These are phyloP conservation scores for Poa annua DNA, from an alignment of 176 grass and related monocot genomes.

Conservation along the genomic window DNA sequence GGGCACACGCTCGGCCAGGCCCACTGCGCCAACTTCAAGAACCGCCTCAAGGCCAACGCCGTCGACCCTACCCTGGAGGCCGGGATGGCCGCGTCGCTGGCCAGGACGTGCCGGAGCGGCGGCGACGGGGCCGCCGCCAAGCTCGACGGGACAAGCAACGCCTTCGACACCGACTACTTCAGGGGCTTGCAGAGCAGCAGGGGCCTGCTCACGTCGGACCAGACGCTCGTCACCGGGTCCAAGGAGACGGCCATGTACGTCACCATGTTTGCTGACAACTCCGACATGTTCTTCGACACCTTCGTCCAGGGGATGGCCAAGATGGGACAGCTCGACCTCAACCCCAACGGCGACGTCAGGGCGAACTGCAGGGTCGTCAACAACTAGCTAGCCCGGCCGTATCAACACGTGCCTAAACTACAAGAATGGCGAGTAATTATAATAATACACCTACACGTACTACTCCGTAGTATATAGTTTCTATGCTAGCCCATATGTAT, in stretches of 20 bases:
- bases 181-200: constrained; percentile 32
- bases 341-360: constrained; percentile 43
- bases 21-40: constrained; percentile 54
- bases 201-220: constrained; percentile 56
- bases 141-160: constrained; percentile 28
- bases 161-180: constrained; percentile 58
- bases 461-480: not conserved
- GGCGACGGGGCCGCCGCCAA: constrained; percentile 22
- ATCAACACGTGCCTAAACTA: not conserved
- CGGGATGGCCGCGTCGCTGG: constrained; percentile 23
- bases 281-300: constrained; percentile 49
- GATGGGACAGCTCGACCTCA: constrained; percentile 53
- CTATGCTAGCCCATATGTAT: too few relatives aligned
- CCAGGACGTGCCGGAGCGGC: constrained; percentile 25
- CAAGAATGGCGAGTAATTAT: not conserved
- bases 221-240: constrained; percentile 37
- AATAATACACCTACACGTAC: not conserved
- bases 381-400: not conserved
- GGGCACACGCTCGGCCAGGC: constrained; percentile 60
- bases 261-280: constrained; percentile 38
- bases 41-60: constrained; percentile 33
- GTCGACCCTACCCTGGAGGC: constrained; percentile 50
- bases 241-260: constrained; percentile 38
- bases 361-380: constrained; percentile 33
- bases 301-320: constrained; percentile 51